Percentiles rank a stretch among this genome's conserved stretches.
These are phyloP conservation scores for Cicer pinnatifidum DNA, from an alignment of 306 rosid genomes.

Conservation along the genomic window DNA sequence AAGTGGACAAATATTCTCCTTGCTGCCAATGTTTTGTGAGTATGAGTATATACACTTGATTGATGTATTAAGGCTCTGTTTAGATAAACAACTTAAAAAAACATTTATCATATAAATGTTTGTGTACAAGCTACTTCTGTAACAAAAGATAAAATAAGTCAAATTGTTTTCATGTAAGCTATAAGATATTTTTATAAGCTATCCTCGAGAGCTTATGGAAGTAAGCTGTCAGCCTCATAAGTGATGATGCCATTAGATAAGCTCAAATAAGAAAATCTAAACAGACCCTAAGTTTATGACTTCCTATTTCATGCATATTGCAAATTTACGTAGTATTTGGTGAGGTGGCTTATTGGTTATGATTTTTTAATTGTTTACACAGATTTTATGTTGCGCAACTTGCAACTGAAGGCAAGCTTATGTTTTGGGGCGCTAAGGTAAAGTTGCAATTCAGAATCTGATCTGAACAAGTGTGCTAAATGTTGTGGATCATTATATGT, in stretches of 20 bases:
- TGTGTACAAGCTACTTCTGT: no score
- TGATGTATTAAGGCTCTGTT: neutral
- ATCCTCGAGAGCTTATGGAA: no score
- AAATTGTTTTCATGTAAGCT: no score
- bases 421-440: conserved; percentile 96
- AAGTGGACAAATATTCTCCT: conserved; percentile 80
- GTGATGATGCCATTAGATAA: no score
- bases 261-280: no score
- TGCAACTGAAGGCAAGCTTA: conserved; percentile 73
- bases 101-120: no score
- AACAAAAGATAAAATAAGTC: no score
- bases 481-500: conserved; percentile 27
- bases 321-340: conserved; percentile 24
- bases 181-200: no score
- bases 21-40: conserved; percentile 81
- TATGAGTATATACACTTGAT: conserved; percentile 41
- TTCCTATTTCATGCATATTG: neutral
- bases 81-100: no score
- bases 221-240: no score
- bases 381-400: conserved; percentile 73
- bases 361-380: conserved; percentile 40
- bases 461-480: neutral
- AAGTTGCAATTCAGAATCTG: conserved; percentile 37
- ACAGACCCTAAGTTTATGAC: neutral
- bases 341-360: conserved; percentile 36